Evolutionary conservation across 2,329 filamentous ascomycete genomes (phyloP), one percentile per base, ranked within the genome.

Genomic region (Ciborinia camelliae): DNA sequence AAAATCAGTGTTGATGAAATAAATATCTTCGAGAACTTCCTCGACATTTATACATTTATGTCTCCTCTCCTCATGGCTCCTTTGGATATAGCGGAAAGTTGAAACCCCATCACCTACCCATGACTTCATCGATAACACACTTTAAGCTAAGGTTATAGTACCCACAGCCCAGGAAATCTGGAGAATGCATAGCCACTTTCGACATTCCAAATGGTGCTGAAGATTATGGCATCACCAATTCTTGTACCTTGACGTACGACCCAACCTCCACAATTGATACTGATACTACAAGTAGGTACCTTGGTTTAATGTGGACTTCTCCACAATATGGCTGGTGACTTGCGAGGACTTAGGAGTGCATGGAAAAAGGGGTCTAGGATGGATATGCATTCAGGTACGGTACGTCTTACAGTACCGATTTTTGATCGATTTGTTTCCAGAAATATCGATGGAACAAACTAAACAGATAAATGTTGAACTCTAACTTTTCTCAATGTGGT

Each of bases 51-150:
- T 63, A 63, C 57, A 57, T 37, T 35, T 30, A 55, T 5, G 15
- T 47, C n/a, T 37, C n/a, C 51, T 26, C 14, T 47, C 55, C 41
- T n/a, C 7, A 26, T 35, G 9, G 30, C 55, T 14, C 30, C 47
- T 39, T 23, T 39, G 23, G 8, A 30, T 58, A 57, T 41, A 35
- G 23, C 8, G 14, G 32, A 59, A n/a, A n/a, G n/a, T n/a, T n/a
- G n/a, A n/a, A n/a, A 26, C 26, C 28, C 9, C 28, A 54, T 32
- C n/a, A 3, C n/a, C 20, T 12, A 47, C 14, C n/a, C n/a, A 50
- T 50, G 53, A 64, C 55, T 39, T 51, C 48, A 63, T 43, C 41
- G 48, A 10, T 28, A 55, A 43, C 37, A 55, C 53, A 55, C 35
- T 4, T 37, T 30, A 30, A 55, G 15, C 23, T 32, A n/a, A n/a